Conservation (phyloP, 208 protist genomes). For the Acanthamoeba culbertsoni region DNA sequence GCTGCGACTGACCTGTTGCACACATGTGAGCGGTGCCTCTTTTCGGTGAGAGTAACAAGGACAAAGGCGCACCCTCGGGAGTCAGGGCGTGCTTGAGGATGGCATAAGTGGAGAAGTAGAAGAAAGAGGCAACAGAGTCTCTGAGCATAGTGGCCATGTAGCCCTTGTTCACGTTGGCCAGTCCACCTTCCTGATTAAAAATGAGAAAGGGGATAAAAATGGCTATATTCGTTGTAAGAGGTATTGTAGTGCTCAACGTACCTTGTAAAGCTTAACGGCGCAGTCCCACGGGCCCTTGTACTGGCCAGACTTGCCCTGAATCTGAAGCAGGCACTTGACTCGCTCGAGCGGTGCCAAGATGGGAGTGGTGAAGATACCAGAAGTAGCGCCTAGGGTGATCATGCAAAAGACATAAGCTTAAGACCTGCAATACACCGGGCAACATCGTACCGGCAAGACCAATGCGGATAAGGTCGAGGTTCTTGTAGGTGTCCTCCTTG, state of each 20-base stretch:
- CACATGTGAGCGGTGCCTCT: neutral
- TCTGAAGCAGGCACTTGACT: conserved; percentile 72
- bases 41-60: conserved; percentile 64
- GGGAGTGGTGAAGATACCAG: conserved; percentile 71
- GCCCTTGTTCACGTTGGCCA: conserved; percentile 63
- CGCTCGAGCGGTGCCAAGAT: conserved; percentile 72
- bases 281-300: conserved; percentile 68
- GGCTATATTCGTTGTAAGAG: neutral
- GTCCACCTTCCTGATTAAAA: conserved; percentile 37
- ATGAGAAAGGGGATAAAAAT: neutral
- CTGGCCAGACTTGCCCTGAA: conserved; percentile 25
- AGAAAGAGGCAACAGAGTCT: conserved; percentile 60
- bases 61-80: conserved; percentile 50
- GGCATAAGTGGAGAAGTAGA: conserved; percentile 74
- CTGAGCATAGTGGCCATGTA: conserved; percentile 64
- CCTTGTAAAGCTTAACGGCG: conserved; percentile 45
- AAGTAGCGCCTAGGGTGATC: conserved; percentile 52
- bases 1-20: conserved; percentile 38
- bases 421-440: neutral
- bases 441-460: conserved; percentile 11
- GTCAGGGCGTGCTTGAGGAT: conserved; percentile 60
- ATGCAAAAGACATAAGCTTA: neutral
- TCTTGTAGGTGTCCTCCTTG: conserved; percentile 8
- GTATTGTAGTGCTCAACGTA: neutral
- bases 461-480: conserved; percentile 23